A percentile compares a stretch with the other conserved stretches of the same genome.
Conservation (phyloP, 441 rosid genomes). For the Biscutella laevigata region DNA sequence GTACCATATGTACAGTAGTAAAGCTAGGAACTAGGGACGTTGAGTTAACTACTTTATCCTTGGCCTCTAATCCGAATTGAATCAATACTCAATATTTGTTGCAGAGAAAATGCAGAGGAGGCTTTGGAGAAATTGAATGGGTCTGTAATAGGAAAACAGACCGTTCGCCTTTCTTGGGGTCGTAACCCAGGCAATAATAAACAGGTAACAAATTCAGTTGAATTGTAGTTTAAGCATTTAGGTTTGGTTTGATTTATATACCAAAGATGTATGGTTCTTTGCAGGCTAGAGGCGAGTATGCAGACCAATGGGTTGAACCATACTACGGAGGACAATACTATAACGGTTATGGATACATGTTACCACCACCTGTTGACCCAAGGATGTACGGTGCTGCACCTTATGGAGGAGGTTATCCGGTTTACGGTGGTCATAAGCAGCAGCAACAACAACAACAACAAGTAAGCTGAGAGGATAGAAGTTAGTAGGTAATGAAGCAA, state of each 20-base stretch:
- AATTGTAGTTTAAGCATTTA: not conserved
- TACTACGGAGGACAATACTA: conserved; percentile 63
- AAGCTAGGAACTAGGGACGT: not conserved
- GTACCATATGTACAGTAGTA: conserved; percentile 23
- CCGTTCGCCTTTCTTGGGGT: conserved; percentile 97
- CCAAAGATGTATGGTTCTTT: not conserved
- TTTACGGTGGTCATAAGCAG: conserved; percentile 57
- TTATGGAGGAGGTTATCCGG: conserved; percentile 62
- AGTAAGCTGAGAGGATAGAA: conserved; percentile 55
- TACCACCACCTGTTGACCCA: conserved; percentile 17
- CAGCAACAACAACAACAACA: conserved; percentile 73
- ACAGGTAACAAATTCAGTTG: too few species aligned
- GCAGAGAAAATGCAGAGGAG: conserved; percentile 76
- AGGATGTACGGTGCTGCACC: conserved; percentile 34
- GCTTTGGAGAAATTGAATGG: conserved; percentile 81
- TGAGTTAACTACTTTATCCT: not conserved
- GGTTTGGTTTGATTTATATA: not conserved
- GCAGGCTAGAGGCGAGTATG: conserved; percentile 52
- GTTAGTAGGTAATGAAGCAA: conserved; percentile 24
- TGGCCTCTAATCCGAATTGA: not conserved
- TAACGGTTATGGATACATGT: conserved; percentile 27
- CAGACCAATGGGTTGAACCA: conserved; percentile 58
- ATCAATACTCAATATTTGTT: conserved; percentile 11
- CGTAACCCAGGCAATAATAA: conserved; percentile 78
- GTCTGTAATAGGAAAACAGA: conserved; percentile 67